Conservation (phyloP, 179 eudicot species). For the Vitellaria paradoxa region DNA sequence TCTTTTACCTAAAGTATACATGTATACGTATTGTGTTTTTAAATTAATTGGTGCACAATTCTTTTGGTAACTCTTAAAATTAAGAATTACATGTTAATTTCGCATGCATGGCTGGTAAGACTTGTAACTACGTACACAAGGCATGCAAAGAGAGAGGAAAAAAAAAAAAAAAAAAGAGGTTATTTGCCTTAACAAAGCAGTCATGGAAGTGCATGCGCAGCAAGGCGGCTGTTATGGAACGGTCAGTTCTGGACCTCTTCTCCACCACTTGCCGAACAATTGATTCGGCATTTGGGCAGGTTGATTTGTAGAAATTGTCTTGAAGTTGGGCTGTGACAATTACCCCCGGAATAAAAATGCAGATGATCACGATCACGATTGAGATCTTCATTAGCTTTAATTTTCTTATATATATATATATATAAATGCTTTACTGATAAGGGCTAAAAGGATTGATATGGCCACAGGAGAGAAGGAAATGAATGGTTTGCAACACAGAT, state of each 20-base stretch:
- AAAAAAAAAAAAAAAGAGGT: too few relatives aligned
- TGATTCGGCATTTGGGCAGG: constrained; percentile 39
- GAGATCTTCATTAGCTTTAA: not conserved
- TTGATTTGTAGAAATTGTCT: constrained; percentile 38
- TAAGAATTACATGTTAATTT: too few relatives aligned
- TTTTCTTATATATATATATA: not conserved
- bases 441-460: too few relatives aligned
- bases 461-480: too few relatives aligned
- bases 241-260: constrained; percentile 20
- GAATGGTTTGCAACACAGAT: not conserved
- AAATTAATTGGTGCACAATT: too few relatives aligned
- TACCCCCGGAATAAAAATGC: constrained; percentile 20
- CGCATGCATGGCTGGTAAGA: not conserved
- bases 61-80: too few relatives aligned
- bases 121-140: too few relatives aligned
- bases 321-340: constrained; percentile 23
- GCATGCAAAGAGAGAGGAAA: not conserved
- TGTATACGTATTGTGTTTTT: too few relatives aligned
- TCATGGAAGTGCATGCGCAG: constrained; percentile 57
- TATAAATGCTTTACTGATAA: too few relatives aligned
- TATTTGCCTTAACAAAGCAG: constrained; percentile 35
- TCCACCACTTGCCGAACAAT: constrained; percentile 33
- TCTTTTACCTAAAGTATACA: too few relatives aligned
- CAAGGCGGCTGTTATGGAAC: constrained; percentile 40
- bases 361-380: not conserved